These are phyloP conservation scores for Knufia petricola DNA, from an alignment of 2,329 filamentous ascomycete genomes.

Conservation along the genomic window DNA sequence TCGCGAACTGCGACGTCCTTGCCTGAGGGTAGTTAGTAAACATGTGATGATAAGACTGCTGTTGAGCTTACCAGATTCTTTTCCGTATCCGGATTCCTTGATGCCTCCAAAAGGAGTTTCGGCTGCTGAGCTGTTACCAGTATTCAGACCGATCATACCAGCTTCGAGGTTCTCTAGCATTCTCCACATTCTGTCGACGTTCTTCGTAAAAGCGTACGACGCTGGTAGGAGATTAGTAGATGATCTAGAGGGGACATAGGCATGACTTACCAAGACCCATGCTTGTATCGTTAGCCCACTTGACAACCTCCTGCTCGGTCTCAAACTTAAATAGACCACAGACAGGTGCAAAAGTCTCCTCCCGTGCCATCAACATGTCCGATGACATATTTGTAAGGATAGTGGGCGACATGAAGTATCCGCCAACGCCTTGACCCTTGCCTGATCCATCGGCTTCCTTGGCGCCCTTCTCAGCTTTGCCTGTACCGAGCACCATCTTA, in stretches of 20 bases:
- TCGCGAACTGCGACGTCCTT: conserved; percentile 57
- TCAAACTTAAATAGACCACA: conserved; percentile 56
- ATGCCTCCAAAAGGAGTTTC: conserved; percentile 60
- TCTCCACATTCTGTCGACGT: conserved; percentile 56
- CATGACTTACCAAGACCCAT: conserved; percentile 17
- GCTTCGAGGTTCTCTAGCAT: conserved; percentile 59
- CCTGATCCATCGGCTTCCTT: conserved; percentile 45
- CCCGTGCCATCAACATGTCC: conserved; percentile 48
- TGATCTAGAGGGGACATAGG: conserved; percentile 41
- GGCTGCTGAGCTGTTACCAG: conserved; percentile 54
- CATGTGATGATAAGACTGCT: too few species aligned
- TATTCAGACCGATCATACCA: conserved; percentile 54
- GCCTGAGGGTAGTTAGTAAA: too few species aligned
- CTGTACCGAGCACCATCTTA: conserved; percentile 53
- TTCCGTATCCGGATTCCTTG: conserved; percentile 59
- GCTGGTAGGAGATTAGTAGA: conserved; percentile 48
- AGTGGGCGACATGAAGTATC: conserved; percentile 63
- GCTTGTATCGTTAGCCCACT: conserved; percentile 24
- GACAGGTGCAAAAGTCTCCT: conserved; percentile 59
- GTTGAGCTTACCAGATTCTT: too few species aligned
- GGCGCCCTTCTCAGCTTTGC: conserved; percentile 26
- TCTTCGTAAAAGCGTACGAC: conserved; percentile 60
- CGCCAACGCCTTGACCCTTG: conserved; percentile 31
- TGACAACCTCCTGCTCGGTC: conserved; percentile 54
- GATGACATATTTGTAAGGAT: conserved; percentile 51